phyloP scores from a whole-genome alignment of 352 stramenopile species.

The Phytophthora ohioensis region DNA sequence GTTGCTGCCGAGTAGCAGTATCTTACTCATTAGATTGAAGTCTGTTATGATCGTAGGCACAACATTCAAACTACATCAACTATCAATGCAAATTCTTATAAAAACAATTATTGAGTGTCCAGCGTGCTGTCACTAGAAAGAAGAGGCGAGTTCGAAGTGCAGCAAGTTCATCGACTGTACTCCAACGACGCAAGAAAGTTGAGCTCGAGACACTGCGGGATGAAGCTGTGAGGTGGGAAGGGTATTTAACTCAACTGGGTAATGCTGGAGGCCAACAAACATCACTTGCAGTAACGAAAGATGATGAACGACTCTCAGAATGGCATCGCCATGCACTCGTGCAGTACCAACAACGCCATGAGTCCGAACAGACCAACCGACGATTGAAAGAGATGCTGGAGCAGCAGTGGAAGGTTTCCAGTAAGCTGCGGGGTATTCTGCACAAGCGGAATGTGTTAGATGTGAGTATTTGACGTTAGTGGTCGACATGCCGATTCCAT shows the following conservation, averaged over 20 bases:
- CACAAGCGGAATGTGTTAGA: constrained; percentile 19
- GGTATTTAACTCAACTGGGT: constrained; percentile 1
- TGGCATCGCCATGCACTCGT: constrained; percentile 15
- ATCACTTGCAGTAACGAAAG: neutral
- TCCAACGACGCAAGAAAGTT: constrained; percentile 25
- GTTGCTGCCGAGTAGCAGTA: too few relatives aligned
- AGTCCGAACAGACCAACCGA: constrained; percentile 14
- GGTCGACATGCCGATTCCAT: neutral
- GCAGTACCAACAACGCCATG: constrained; percentile 14
- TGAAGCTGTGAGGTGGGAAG: constrained; percentile 12
- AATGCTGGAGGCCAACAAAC: neutral
- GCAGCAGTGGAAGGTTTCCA: constrained; percentile 2
- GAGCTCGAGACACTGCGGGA: constrained; percentile 27
- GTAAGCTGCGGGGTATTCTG: constrained; percentile 2
- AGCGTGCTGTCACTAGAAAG: neutral
- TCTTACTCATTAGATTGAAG: too few relatives aligned
- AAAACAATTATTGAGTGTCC: too few relatives aligned
- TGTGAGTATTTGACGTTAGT: constrained; percentile 9
- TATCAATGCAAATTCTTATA: too few relatives aligned
- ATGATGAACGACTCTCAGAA: neutral
- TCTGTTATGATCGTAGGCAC: too few relatives aligned
- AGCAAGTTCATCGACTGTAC: constrained; percentile 25
- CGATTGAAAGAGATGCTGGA: constrained; percentile 11
- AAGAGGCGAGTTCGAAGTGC: constrained; percentile 8
- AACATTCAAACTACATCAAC: too few relatives aligned